Percentiles rank a stretch among this genome's conserved stretches.
Conservation (phyloP, 257 asterid genomes). For the Nicotiana attenuata region DNA sequence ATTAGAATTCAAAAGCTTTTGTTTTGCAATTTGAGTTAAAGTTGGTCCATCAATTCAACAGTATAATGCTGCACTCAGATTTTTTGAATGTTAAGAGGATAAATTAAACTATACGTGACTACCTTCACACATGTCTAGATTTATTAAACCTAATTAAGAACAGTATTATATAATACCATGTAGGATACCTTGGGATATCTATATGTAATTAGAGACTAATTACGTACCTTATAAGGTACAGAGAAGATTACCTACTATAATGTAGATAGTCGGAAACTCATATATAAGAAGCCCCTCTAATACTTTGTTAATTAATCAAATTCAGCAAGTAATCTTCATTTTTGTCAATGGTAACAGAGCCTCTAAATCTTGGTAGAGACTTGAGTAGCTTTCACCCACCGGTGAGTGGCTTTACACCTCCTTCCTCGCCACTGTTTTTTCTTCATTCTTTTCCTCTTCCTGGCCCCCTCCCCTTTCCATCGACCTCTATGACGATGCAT, state of each 20-base stretch:
- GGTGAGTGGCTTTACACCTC: neutral
- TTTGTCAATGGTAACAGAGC: neutral
- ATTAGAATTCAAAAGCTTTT: neutral
- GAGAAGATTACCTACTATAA: neutral
- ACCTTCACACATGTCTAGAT: neutral
- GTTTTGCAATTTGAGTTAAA: neutral
- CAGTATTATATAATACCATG: neutral
- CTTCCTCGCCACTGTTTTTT: too few relatives aligned
- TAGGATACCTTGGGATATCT: neutral
- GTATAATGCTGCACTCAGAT: neutral
- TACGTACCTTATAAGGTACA: neutral
- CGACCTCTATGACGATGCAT: too few relatives aligned
- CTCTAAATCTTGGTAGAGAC: neutral
- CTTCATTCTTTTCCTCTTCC: too few relatives aligned
- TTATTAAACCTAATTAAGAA: neutral
- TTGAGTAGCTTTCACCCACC: neutral
- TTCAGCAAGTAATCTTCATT: neutral
- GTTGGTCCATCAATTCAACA: neutral
- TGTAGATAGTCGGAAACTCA: neutral
- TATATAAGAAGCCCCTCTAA: neutral
- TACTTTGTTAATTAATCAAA: neutral
- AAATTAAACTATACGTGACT: neutral
- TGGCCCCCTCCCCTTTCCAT: too few relatives aligned
- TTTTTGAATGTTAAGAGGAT: neutral
- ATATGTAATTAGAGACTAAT: neutral